Base-by-base conservation (phyloP, 139 green algal species). In the Eudorina sp. region DNA sequence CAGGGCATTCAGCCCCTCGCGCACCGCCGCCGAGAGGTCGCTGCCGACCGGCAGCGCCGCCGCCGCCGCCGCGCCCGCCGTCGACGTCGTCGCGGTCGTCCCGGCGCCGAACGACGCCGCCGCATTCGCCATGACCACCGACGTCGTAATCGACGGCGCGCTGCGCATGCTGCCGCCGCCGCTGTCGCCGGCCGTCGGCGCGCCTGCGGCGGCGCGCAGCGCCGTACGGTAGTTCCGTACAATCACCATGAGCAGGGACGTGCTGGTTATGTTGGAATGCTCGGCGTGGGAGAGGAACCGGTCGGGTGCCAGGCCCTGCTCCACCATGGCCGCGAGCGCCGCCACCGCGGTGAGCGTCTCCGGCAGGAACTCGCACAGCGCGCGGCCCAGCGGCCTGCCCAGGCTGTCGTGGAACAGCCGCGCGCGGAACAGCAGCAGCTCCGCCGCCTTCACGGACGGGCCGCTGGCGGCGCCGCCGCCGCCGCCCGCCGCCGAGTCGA, bases 341-440 rank as follows among this genome's bases (percentile, higher is more conserved):
- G 40, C 29, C 40, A 75, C 18, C 1, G 60, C 82, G 4, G 34
- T 21, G 25, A 80, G 46, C 13, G 82, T 80, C 46, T 78, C 64
- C 5, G n/a, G 64, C 31, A 16, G 14, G 31, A 70, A 53, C 29
- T 60, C 46, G 4, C 25, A 9, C 19, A 88, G 82, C 21, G 82
- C 25, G 11, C 18, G 6, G 7, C 11, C 82, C 46, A 88, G 82
- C 31, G 82, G 68, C 19, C 66, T 31, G 34, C 82, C 82, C 4
- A 69, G 31, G 46, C 1, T 27, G 62, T 88, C 82, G 36, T 78
- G 64, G 62, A 88, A 88, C 29, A 88, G 82, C 23, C 66, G 64
- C 19, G 66, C 46, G 31, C 82, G 82, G 14, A 88, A 69, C 23
- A 88, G 82, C 82, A 55, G 31, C 82, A 80, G 64, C 82, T 88